Evolutionary conservation across 2,329 filamentous ascomycete genomes (phyloP).

Genomic region (Pseudophaeomoniella oleicola): DNA sequence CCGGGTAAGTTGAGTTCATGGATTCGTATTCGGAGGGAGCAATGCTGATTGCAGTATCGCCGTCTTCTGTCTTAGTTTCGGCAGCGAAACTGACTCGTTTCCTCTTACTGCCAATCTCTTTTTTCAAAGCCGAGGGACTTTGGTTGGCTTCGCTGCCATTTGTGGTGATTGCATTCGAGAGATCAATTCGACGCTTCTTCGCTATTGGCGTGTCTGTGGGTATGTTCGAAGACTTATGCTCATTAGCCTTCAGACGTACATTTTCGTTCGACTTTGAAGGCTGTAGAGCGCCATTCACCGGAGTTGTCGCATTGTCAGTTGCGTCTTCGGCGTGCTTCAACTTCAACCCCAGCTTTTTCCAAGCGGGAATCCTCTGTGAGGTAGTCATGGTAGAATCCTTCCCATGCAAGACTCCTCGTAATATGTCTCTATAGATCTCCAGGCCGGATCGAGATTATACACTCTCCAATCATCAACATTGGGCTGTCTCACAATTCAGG

Average conservation of each 20-base stretch:
- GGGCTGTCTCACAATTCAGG: not conserved
- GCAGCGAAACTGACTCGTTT: conserved; percentile 44
- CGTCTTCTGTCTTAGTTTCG: conserved; percentile 46
- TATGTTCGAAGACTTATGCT: not conserved
- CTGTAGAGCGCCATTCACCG: not conserved
- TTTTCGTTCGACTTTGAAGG: not conserved
- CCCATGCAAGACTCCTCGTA: not conserved
- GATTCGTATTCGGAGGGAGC: conserved; percentile 34
- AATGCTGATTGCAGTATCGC: conserved; percentile 35
- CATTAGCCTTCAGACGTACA: not conserved
- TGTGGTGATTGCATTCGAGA: not conserved
- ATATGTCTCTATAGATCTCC: conserved; percentile 2
- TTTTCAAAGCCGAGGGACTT: conserved; percentile 5
- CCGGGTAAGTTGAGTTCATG: conserved; percentile 5
- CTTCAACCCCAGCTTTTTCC: conserved; percentile 46
- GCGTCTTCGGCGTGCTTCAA: conserved; percentile 33
- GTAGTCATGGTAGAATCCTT: not conserved
- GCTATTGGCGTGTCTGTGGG: conserved; percentile 2
- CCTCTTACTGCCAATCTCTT: conserved; percentile 9
- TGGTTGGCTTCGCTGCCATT: conserved; percentile 1
- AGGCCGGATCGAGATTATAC: not conserved
- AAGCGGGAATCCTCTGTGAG: conserved; percentile 32
- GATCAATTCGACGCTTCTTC: conserved; percentile 4
- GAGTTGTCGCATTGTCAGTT: conserved; percentile 7
- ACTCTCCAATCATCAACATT: not conserved